Percentiles rank a stretch among this genome's conserved stretches.
These are phyloP conservation scores for Apiospora kogelbergensis DNA, from an alignment of 2,329 filamentous ascomycete genomes.

Conservation along the genomic window DNA sequence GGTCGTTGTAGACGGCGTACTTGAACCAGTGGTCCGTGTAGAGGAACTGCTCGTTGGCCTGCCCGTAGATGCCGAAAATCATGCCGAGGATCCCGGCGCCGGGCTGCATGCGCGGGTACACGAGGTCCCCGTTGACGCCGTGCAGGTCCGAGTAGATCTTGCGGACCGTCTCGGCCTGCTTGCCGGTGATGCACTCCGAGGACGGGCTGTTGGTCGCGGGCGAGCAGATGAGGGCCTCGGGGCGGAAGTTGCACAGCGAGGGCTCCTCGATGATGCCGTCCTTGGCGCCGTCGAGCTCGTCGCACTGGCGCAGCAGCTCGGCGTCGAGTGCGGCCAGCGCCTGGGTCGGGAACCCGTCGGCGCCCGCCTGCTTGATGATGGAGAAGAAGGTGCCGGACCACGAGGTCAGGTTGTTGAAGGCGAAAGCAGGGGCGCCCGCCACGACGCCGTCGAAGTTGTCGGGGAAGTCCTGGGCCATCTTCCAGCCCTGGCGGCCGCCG, in stretches of 20 bases:
- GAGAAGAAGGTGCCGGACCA: slow-evolving; percentile 44
- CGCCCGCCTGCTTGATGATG: slow-evolving; percentile 34
- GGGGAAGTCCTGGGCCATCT: slow-evolving; percentile 52
- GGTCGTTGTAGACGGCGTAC: slow-evolving; percentile 48
- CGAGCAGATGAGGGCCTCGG: slow-evolving; percentile 33
- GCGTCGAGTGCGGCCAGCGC: slow-evolving; percentile 34
- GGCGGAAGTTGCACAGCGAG: slow-evolving; percentile 34
- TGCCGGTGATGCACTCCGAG: slow-evolving; percentile 10
- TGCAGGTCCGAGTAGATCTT: slow-evolving; percentile 13
- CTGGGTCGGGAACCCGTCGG: slow-evolving; percentile 26
- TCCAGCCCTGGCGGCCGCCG: slow-evolving; percentile 58
- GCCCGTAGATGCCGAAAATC: slow-evolving; percentile 34
- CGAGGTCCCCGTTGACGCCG: slow-evolving; percentile 35
- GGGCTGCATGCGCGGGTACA: slow-evolving; percentile 52
- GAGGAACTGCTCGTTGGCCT: slow-evolving; percentile 36
- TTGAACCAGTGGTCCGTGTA: slow-evolving; percentile 46
- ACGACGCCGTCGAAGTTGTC: slow-evolving; percentile 59
- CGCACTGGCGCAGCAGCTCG: slow-evolving; percentile 37
- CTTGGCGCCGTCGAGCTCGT: slow-evolving; percentile 37
- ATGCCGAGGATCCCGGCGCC: slow-evolving; percentile 38
- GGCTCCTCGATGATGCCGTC: slow-evolving; percentile 43
- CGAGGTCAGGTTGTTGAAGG: slow-evolving; percentile 34
- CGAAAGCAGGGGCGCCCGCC: slow-evolving; percentile 45
- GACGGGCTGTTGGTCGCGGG: slow-evolving; percentile 22
- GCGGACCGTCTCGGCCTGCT: slow-evolving; percentile 16